A percentile compares a stretch with the other conserved stretches of the same genome.
Evolutionary conservation across 2,329 filamentous ascomycete species (phyloP).

Genomic region (Colletotrichum sp.): DNA sequence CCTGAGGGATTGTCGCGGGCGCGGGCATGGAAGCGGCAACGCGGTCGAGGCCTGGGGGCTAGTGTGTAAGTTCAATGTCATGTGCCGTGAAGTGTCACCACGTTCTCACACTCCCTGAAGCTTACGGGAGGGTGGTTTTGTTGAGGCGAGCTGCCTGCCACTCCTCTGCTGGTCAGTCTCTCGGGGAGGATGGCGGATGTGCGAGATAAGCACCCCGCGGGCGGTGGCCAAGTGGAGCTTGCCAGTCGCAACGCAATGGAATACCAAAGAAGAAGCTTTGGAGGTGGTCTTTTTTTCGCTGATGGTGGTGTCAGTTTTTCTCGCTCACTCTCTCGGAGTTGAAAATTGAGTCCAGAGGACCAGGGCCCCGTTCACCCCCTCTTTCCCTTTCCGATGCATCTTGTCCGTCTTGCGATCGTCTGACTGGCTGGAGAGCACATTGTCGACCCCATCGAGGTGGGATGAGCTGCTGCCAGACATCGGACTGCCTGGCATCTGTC

Average conservation of each 20-base stretch:
- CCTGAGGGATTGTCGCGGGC: not conserved
- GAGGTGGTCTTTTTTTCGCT: not conserved
- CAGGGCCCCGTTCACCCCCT: not conserved
- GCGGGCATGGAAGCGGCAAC: not conserved
- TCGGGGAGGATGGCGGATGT: not conserved
- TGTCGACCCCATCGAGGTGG: not conserved
- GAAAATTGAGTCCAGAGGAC: not conserved
- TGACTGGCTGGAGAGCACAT: not conserved
- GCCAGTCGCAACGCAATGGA: not conserved
- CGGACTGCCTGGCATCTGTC: not conserved
- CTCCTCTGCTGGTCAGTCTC: not conserved
- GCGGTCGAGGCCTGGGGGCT: conserved; percentile 3
- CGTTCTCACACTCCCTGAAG: conserved; percentile 9
- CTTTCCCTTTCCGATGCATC: not conserved
- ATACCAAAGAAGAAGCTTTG: not conserved
- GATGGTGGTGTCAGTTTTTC: not conserved
- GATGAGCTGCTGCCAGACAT: not conserved
- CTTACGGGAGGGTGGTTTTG: not conserved
- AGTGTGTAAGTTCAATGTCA: conserved; percentile 6
- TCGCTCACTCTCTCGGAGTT: not conserved
- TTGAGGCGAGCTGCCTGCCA: conserved; percentile 2
- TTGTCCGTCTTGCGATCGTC: not conserved
- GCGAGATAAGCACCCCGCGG: conserved; percentile 5
- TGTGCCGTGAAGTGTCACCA: conserved; percentile 16
- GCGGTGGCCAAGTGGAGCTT: conserved; percentile 10